Conservation (phyloP, 441 rosid genomes). For the Populus hybrid region DNA sequence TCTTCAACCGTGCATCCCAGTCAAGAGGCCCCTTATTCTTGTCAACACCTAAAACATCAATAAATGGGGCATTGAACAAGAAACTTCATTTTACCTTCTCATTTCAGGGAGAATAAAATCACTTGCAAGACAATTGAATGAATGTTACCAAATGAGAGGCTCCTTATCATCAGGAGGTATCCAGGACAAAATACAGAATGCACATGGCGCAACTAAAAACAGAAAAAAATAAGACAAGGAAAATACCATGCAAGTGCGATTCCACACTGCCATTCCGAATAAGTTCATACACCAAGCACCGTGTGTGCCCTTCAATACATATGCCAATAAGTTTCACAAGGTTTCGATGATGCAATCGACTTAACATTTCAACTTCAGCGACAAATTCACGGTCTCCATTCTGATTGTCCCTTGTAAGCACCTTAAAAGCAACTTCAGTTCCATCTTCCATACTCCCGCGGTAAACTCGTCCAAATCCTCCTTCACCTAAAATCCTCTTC, state of each 20-base stretch:
- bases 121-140: not conserved
- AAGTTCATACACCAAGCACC: constrained; percentile 87
- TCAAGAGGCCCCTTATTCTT: constrained; percentile 68
- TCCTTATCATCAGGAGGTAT: not conserved
- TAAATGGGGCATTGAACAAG: not conserved
- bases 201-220: not conserved
- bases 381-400: constrained; percentile 87
- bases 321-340: constrained; percentile 92
- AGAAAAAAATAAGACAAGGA: not conserved
- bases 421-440: constrained; percentile 81
- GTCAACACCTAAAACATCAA: constrained; percentile 43
- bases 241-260: constrained; percentile 94
- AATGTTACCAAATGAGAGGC: not conserved
- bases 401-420: constrained; percentile 80
- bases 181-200: not conserved
- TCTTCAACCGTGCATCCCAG: constrained; percentile 94
- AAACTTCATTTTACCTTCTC: constrained; percentile 3
- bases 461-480: constrained; percentile 97
- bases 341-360: constrained; percentile 96
- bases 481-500: constrained; percentile 80
- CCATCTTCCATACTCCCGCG: constrained; percentile 69
- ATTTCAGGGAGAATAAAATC: constrained; percentile 4
- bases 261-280: constrained; percentile 94
- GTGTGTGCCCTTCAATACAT: constrained; percentile 78
- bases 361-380: constrained; percentile 96